Evolutionary conservation across 371 early-diverging fungal genomes (phyloP).

Genomic region (Mortierella sp.): DNA sequence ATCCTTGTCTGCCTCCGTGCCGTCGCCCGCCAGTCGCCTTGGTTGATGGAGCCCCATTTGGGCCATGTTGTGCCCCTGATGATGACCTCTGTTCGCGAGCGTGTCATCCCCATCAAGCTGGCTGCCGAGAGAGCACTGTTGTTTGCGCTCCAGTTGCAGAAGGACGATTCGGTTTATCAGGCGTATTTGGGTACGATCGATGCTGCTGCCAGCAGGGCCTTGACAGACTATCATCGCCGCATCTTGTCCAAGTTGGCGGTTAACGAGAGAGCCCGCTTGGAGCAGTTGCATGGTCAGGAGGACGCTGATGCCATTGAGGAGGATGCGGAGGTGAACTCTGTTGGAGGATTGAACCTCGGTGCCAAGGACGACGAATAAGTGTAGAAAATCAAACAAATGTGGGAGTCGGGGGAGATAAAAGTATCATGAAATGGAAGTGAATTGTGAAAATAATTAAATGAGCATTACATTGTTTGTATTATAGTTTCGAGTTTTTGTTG

Average conservation of each 20-base stretch:
- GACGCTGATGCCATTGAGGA: conserved; percentile 60
- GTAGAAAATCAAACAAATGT: neutral
- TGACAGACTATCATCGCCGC: conserved; percentile 74
- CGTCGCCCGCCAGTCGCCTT: conserved; percentile 60
- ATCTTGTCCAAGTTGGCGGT: conserved; percentile 69
- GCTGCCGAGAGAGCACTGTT: conserved; percentile 86
- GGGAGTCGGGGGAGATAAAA: neutral
- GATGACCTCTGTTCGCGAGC: conserved; percentile 81
- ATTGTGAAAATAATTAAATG: neutral
- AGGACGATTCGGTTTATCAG: conserved; percentile 59
- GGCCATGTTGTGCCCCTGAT: conserved; percentile 70
- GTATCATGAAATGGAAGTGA: too few species aligned
- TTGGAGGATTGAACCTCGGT: conserved; percentile 53
- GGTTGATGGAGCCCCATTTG: conserved; percentile 64
- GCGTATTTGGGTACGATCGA: conserved; percentile 64
- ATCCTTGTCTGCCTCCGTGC: conserved; percentile 60
- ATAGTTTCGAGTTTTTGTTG: neutral
- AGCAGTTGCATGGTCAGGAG: conserved; percentile 56
- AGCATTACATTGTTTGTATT: neutral
- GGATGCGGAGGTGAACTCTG: conserved; percentile 60
- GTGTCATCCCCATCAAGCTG: conserved; percentile 84
- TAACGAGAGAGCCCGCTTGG: conserved; percentile 57
- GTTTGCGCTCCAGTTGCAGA: conserved; percentile 72
- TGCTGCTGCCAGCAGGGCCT: conserved; percentile 60
- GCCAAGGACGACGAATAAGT: conserved; percentile 40